A percentile compares a stretch with the other conserved stretches of the same genome.
phyloP scores from a whole-genome alignment of 2,329 filamentous ascomycete genomes.

The Cordyceps sp. region DNA sequence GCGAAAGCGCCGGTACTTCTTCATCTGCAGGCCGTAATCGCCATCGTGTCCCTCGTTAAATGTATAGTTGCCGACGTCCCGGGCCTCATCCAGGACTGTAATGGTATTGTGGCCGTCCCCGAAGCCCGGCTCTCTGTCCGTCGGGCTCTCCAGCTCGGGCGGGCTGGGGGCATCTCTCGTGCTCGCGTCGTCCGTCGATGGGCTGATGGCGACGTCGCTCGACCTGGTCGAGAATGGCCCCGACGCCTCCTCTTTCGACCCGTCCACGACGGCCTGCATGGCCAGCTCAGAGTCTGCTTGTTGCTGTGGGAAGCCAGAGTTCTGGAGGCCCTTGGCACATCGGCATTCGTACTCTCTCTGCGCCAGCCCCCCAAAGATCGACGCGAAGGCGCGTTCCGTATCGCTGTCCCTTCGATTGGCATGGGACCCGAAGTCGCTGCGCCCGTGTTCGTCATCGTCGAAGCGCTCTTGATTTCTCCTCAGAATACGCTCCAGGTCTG shows the following conservation, averaged over 20 bases:
- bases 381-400: slow-evolving; percentile 12
- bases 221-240: slow-evolving; percentile 9
- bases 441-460: slow-evolving; percentile 6
- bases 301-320: slow-evolving; percentile 1
- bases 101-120: slow-evolving; percentile 6
- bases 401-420: slow-evolving; percentile 6
- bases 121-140: slow-evolving; percentile 10
- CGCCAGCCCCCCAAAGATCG: slow-evolving; percentile 20
- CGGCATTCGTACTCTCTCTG: slow-evolving; percentile 13
- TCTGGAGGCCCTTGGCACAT: slow-evolving; percentile 7
- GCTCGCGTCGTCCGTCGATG: slow-evolving; percentile 18
- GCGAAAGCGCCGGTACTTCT: slow-evolving; percentile 16
- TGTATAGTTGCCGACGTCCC: slow-evolving; percentile 14
- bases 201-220: slow-evolving; percentile 18
- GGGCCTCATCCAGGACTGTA: slow-evolving; percentile 7
- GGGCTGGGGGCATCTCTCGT: slow-evolving; percentile 17
- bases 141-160: slow-evolving; percentile 17
- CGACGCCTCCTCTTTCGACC: background rate
- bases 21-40: slow-evolving; percentile 19
- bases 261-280: background rate
- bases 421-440: slow-evolving; percentile 9
- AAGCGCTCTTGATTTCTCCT: slow-evolving; percentile 17
- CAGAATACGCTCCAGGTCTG: slow-evolving; percentile 16
- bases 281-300: background rate
- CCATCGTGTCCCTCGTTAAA: slow-evolving; percentile 12